Conservation (phyloP, 176 grass and related monocot species). For the Stipa capillata region DNA sequence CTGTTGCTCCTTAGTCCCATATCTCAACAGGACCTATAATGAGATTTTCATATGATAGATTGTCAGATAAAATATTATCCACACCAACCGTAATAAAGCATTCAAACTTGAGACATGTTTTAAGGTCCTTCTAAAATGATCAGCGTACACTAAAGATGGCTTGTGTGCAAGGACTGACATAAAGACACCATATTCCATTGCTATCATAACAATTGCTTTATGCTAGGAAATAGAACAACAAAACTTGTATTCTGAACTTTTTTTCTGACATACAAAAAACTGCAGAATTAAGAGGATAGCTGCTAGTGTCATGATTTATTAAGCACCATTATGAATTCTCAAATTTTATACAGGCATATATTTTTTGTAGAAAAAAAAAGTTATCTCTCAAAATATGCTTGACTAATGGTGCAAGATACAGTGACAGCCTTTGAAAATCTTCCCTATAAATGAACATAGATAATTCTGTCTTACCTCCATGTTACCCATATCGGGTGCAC, state of each 20-base stretch:
- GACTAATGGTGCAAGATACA: too few species aligned
- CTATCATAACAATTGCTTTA: too few species aligned
- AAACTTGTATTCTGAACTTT: too few species aligned
- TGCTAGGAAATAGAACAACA: too few species aligned
- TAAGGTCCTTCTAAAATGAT: not conserved
- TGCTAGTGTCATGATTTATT: too few species aligned
- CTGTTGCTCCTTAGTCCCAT: slow-evolving; percentile 91
- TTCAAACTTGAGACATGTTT: not conserved
- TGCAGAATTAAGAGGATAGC: too few species aligned
- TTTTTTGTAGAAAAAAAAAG: too few species aligned
- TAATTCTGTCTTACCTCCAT: slow-evolving; percentile 68
- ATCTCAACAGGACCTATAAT: slow-evolving; percentile 84
- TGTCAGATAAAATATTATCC: not conserved
- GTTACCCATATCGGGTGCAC: slow-evolving; percentile 85
- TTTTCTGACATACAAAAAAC: too few species aligned
- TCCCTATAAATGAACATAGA: not conserved
- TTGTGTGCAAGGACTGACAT: not conserved
- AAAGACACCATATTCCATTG: not conserved
- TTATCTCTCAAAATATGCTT: too few species aligned
- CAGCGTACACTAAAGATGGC: not conserved
- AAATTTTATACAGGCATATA: too few species aligned
- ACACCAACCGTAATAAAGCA: not conserved
- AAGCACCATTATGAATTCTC: too few species aligned
- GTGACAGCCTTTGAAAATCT: too few species aligned
- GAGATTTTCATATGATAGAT: not conserved